Evolutionary conservation across 2,329 filamentous ascomycete species (phyloP), one percentile per base, ranked within the genome.

Genomic region (Fragosphaeria purpurea): DNA sequence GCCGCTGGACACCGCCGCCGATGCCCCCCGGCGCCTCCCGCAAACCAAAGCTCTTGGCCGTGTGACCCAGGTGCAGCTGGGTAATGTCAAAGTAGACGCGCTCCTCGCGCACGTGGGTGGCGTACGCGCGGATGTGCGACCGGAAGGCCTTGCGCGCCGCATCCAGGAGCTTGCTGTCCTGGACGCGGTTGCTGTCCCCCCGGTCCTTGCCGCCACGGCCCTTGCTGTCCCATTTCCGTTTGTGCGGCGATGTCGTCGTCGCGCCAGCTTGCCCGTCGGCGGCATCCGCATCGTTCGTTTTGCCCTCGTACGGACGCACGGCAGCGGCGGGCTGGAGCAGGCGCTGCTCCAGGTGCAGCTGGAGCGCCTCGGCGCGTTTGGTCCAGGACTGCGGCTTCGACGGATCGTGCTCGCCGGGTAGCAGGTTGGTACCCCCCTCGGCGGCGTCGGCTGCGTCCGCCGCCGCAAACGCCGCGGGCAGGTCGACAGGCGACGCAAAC

Each of bases 91-190:
- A 98, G 63, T 86, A 90, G 48, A 74, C 73, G 48, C 93, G 78
- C 70, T 98, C 93, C 42, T 84, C 83, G 34, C 86, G 83, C 33
- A 91, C 80, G 66, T 98, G 93, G 0, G 93, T 98, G 3, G 93
- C 89, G 65, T 98, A 98, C 1, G 93, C 93, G 50, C 93, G 79
- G 50, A 98, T 84, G 62, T 97, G 90, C 47, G 87, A 93, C 63
- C 94, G 88, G 70, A 87, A 98, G 0, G 85, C 93, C 58, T 87
- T 82, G 22, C 88, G 80, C 0, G 86, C 91, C 60, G 89, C 77
- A 60, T 95, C 88, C 5, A 95, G 78, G 40, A 86, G 79, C 50
- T 80, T 80, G 12, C 9, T 43, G n/a, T 11, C 50, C 22, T 30
- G 8, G 4, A n/a, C 8, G 8, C 11, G 4, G 6, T 13, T 39